Evolutionary conservation across 2,329 filamentous ascomycete genomes (phyloP).

Genomic region (Colletotrichum tropicicola): DNA sequence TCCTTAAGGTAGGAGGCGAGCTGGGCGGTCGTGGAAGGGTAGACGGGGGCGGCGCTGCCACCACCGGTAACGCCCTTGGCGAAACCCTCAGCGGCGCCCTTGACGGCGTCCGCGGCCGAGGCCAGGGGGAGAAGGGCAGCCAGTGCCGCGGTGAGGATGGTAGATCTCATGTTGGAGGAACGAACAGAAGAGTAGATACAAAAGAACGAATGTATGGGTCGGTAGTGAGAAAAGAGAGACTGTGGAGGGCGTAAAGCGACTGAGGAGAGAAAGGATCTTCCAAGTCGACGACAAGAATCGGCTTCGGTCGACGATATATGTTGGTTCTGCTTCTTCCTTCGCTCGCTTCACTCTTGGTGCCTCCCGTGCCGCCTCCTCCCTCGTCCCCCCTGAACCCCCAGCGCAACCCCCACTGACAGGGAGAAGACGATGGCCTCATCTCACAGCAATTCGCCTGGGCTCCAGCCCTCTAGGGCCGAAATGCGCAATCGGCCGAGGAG

Average conservation of each 20-base stretch:
- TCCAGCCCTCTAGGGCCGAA: neutral
- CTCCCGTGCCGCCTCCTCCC: neutral
- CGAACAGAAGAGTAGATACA: conserved; percentile 1
- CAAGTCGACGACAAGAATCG: neutral
- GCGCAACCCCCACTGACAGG: neutral
- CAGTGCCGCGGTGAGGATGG: conserved; percentile 23
- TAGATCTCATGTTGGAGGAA: conserved; percentile 14
- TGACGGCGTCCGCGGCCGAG: conserved; percentile 37
- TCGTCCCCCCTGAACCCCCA: neutral
- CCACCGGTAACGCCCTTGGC: conserved; percentile 67
- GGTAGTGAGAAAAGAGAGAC: conserved; percentile 18
- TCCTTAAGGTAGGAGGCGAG: conserved; percentile 68
- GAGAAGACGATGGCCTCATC: conserved; percentile 13
- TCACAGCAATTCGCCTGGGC: neutral
- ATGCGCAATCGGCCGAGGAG: conserved; percentile 3
- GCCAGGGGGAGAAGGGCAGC: conserved; percentile 26
- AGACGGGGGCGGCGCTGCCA: conserved; percentile 60
- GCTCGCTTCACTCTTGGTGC: neutral
- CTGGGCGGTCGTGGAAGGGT: conserved; percentile 62
- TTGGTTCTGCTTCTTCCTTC: neutral
- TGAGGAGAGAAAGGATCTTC: conserved; percentile 2
- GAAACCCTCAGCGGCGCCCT: conserved; percentile 51
- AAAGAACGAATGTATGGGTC: conserved; percentile 15
- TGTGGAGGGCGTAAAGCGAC: conserved; percentile 6
- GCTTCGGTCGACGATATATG: conserved; percentile 15